Base-by-base conservation (phyloP, 1,284 basidiomycete species). In the Austroboletus novae-zelandiae region DNA sequence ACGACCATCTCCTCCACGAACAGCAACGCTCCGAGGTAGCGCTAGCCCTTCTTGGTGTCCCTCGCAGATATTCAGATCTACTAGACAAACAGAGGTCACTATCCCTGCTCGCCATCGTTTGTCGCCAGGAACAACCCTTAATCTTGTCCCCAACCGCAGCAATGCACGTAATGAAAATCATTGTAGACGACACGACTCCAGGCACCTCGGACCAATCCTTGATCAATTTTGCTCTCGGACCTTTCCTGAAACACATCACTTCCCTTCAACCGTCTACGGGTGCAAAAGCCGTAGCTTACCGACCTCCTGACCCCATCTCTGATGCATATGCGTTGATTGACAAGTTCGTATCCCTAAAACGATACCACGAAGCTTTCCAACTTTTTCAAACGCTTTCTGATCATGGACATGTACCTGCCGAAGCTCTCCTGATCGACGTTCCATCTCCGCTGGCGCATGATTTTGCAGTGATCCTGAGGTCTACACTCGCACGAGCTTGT, bases 401-500 rank as follows among this genome's bases (percentile, higher is more conserved):
- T 18, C 57, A 45, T 23, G 57, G 62, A 7, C 59, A 62, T 37
- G 55, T 77, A 43, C 63, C 78, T 20, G 46, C 68, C 3, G 71
- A 74, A 54, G 73, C 75, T 1, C 60, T 81, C 35, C 57, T 57
- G 25, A 51, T 59, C 18, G 62, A 69, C 14, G 54, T 64, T 35
- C 61, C 69, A 1, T 61, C 71, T 51, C 60, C 64, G 25, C 68
- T 61, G 13, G 59, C 64, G 25, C 65, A 64, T 14, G 67, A 79
- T 55, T 72, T 78, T 40, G 58, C 64, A 15, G 66, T 72, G 30
- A 74, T 82, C 46, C 65, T 82, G 14, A 66, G 70, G 15, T 70
- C 74, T 13, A 70, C 76, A 2, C 56, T 81, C 20, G 67, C 76
- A 14, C 74, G 73, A 36, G 70, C 81, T 8, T 75, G 76, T 51